These are phyloP conservation scores for Botrytis aclada DNA, from an alignment of 2,329 filamentous ascomycete genomes.

Conservation along the genomic window DNA sequence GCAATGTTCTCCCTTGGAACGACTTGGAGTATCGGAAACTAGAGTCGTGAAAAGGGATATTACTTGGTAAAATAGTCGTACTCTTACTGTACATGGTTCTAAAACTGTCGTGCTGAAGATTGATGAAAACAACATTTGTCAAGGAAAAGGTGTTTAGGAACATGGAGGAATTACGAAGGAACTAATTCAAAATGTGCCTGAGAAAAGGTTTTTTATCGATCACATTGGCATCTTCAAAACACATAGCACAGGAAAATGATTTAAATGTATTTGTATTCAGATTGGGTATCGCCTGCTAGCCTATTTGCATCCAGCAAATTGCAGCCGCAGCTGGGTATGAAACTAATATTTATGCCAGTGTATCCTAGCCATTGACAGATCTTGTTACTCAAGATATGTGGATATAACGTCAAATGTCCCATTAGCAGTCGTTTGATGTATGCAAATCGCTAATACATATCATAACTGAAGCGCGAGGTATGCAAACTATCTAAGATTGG, in stretches of 20 bases:
- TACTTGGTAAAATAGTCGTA: background rate
- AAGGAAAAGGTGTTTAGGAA: background rate
- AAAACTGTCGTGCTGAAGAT: background rate
- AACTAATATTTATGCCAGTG: constrained; percentile 10
- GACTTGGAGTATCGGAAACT: background rate
- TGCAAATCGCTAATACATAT: constrained; percentile 7
- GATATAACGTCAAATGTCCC: constrained; percentile 3
- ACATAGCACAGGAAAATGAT: background rate
- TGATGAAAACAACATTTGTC: background rate
- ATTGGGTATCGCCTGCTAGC: constrained; percentile 16
- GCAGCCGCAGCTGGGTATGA: constrained; percentile 10
- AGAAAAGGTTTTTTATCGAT: background rate
- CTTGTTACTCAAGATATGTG: constrained; percentile 6
- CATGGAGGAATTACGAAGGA: background rate
- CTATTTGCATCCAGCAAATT: constrained; percentile 6
- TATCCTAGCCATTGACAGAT: background rate
- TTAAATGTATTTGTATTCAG: constrained; percentile 11
- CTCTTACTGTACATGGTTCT: background rate
- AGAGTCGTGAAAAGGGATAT: background rate
- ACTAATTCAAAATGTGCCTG: background rate
- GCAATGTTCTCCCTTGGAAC: background rate
- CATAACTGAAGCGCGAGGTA: background rate
- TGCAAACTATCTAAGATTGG: background rate
- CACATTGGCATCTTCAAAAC: background rate
- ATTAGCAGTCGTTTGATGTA: constrained; percentile 2